Evolutionary conservation across 345 rosid genomes (phyloP).

Genomic region (Murraya paniculata): DNA sequence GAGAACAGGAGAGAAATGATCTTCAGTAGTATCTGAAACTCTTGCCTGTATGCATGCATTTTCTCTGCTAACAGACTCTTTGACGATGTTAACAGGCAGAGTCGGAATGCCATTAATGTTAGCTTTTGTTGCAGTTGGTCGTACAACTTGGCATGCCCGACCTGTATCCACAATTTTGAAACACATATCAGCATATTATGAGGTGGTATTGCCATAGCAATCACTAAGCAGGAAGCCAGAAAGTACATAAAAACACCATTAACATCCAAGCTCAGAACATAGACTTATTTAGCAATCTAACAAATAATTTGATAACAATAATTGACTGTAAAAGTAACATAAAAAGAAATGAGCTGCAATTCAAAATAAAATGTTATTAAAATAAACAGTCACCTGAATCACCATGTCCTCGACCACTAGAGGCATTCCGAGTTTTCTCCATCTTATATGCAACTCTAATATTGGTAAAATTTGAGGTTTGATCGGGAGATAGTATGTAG

Average conservation of each 20-base stretch:
- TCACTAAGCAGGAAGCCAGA: background rate
- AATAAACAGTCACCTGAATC: slow-evolving; percentile 15
- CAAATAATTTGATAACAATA: background rate
- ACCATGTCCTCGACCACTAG: background rate
- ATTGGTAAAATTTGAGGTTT: slow-evolving; percentile 9
- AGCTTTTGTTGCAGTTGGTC: background rate
- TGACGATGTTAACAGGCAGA: background rate
- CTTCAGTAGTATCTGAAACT: background rate
- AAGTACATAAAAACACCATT: background rate
- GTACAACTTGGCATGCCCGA: slow-evolving; percentile 1
- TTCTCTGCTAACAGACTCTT: slow-evolving; percentile 7
- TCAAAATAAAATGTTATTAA: background rate
- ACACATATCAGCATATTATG: background rate
- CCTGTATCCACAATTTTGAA: slow-evolving; percentile 3
- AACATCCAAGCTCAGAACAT: background rate
- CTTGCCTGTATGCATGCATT: background rate
- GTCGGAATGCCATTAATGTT: background rate
- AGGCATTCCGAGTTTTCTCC: background rate
- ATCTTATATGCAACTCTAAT: slow-evolving; percentile 26
- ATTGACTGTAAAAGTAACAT: background rate
- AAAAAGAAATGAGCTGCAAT: background rate
- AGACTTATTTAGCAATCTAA: background rate
- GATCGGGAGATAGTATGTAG: slow-evolving; percentile 32
- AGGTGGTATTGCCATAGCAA: background rate
- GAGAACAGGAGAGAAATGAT: slow-evolving; percentile 4